Evolutionary conservation across 768 basidiomycete species (phyloP), one percentile per base, ranked within the genome.

Genomic region (Lactifluus echinatus): DNA sequence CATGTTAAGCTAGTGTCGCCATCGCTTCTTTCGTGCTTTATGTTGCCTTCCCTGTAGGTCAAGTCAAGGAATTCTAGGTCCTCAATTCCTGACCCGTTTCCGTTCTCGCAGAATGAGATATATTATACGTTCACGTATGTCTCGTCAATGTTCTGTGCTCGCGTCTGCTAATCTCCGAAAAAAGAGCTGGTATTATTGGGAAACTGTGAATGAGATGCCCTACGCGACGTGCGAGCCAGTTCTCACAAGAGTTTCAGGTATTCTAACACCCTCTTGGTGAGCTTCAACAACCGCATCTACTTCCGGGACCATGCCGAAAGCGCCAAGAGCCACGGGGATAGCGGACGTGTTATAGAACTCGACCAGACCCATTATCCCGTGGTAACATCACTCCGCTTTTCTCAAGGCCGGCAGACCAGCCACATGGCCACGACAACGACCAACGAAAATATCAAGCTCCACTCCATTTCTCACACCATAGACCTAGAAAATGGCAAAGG

Each of bases 241-340:
- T 11, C 40, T 53, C 17, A 58, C 40, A 15, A 47, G 31, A 1
- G 12, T 44, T 40, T 7, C 23, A 59, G 57, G 17, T 64, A 62
- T 43, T 54, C 67, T 2, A 68, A 68, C 57, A 66, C 67, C 3
- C 59, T 68, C 24, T 55, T 68, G 15, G 62, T 67, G 47, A 55
- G 64, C 31, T 61, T 68, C 50, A 67, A 67, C 44, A 60, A 60
- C n/a, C 59, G 59, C 14, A 56, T 60, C 36, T 56, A 50, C 43
- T 57, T 57, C 37, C 59, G 59, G 6, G 59, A 60, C 23, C 59
- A 39, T 8, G n/a, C 31, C 42, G 10, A n/a, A n/a, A n/a, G 12
- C 14, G 0, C 48, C 10, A 31, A n/a, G 29, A 8, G n/a, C 47
- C 1, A 15, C 11, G 23, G 14, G n/a, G 31, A 49, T 33, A 26